Evolutionary conservation across 2,329 filamentous ascomycete species (phyloP).

Genomic region (Phaeophleospora eucalypticola): DNA sequence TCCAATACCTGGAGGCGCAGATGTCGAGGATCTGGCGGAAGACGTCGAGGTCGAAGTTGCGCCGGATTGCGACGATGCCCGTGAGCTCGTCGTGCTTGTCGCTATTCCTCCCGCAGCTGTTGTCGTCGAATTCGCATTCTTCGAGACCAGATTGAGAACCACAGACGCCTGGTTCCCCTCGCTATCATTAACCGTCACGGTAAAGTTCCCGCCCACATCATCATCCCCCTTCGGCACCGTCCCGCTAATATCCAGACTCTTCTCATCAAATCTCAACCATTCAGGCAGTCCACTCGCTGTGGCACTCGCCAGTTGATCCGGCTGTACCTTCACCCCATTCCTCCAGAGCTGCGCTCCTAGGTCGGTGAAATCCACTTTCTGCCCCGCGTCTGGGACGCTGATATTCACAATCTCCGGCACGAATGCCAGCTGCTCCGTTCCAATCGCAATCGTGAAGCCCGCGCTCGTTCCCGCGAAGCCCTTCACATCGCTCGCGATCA

Average conservation of each 20-base stretch:
- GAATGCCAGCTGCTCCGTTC: conserved; percentile 65
- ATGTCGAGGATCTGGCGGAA: conserved; percentile 1
- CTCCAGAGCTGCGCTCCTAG: conserved; percentile 34
- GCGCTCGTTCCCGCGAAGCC: conserved; percentile 67
- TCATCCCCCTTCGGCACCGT: conserved; percentile 51
- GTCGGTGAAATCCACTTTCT: conserved; percentile 29
- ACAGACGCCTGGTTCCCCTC: conserved; percentile 57
- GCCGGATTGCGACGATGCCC: conserved; percentile 10
- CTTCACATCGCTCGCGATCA: conserved; percentile 75
- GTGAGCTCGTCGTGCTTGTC: too few relatives aligned
- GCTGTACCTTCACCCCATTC: conserved; percentile 40
- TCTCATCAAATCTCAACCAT: conserved; percentile 66
- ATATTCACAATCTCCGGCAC: conserved; percentile 50
- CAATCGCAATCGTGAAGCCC: conserved; percentile 68
- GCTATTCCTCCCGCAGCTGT: background rate
- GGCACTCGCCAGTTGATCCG: conserved; percentile 50
- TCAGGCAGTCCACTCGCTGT: conserved; percentile 52
- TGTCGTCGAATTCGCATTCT: conserved; percentile 20
- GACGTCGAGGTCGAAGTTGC: conserved; percentile 4
- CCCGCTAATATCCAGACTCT: conserved; percentile 61
- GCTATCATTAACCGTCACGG: conserved; percentile 56
- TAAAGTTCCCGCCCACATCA: conserved; percentile 59
- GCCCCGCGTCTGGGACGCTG: conserved; percentile 30
- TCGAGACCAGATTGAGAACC: conserved; percentile 40
- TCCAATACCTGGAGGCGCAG: conserved; percentile 1